Evolutionary conservation across 2,329 filamentous ascomycete species (phyloP), one percentile per base, ranked within the genome.

Genomic region (Simplicillium aogashimaense): DNA sequence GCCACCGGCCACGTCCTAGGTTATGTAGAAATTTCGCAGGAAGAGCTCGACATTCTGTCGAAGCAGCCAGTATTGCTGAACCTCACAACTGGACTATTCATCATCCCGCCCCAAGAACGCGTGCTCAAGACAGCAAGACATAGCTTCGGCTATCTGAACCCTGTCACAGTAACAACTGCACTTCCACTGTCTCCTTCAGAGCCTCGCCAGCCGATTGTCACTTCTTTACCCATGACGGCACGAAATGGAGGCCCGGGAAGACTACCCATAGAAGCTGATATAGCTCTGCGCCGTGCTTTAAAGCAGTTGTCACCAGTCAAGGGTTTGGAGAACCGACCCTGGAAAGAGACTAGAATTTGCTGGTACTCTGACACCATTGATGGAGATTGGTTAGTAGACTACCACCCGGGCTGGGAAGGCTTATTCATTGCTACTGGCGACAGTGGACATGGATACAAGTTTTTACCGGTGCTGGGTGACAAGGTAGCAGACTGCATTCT

Each of bases 1-100:
- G 84, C 89, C 3, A 94, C 87, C 0, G 90, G 86, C 12, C 90
- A 97, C 53, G 75, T 77, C 1, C 57, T 97, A 18, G 83, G 75
- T 11, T 95, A 94, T 63, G 66, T 95, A 48, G 70, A 78, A 47
- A 72, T 97, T 50, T 83, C 78, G 0, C 65, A 76, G 13, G 72
- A 74, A 5, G 89, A 95, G 60, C 78, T 89, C 60, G 65, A 67
- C 13, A 59, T 60, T 4, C 66, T 95, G 10, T 67, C 66, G 33
- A 63, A 75, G 29, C 78, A 81, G 53, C 89, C 89, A 0, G 83
- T 87, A 2, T 62, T 86, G 16, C 63, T 90, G 32, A 86, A 87
- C 61, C 67, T 89, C 48, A 75, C 70, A 37, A 77, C 72, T 2
- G 84, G 84, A 8, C 69, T 84, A 43, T 90, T 88, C 66, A 70